Evolutionary conservation across 805 yeast genomes (phyloP).

Genomic region (Candida stauntonica): DNA sequence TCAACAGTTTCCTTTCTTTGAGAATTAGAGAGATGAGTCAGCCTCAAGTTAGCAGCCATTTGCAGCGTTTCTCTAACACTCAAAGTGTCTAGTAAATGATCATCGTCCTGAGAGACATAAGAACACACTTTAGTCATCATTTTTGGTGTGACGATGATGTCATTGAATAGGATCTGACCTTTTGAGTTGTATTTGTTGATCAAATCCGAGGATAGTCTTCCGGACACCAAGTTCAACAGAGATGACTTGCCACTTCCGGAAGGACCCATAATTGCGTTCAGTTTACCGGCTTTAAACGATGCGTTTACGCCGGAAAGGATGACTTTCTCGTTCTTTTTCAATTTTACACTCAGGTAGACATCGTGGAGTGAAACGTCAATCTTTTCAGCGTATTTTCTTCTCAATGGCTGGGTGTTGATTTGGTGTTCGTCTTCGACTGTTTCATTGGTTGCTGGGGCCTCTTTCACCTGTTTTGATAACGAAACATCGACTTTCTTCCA

Average conservation of each 20-base stretch:
- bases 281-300: conserved; percentile 32
- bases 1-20: conserved; percentile 48
- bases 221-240: conserved; percentile 57
- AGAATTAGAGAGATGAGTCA: conserved; percentile 40
- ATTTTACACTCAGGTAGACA: conserved; percentile 17
- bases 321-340: conserved; percentile 12
- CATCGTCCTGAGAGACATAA: conserved; percentile 81
- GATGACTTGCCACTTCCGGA: conserved; percentile 80
- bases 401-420: no score
- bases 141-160: conserved; percentile 29
- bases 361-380: conserved; percentile 18
- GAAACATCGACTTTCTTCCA: conserved; percentile 35
- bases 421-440: background rate
- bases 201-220: conserved; percentile 42
- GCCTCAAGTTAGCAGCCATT: conserved; percentile 65
- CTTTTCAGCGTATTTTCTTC: background rate
- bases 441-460: background rate
- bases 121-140: conserved; percentile 53
- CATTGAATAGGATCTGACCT: conserved; percentile 46
- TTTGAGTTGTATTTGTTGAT: conserved; percentile 25
- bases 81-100: conserved; percentile 61
- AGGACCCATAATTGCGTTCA: conserved; percentile 79
- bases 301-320: conserved; percentile 22
- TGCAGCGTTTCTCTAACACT: conserved; percentile 76
- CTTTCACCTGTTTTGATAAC: conserved; percentile 20